These are phyloP conservation scores for Fusarium sp. DNA, from an alignment of 2,329 filamentous ascomycete species.

Conservation along the genomic window DNA sequence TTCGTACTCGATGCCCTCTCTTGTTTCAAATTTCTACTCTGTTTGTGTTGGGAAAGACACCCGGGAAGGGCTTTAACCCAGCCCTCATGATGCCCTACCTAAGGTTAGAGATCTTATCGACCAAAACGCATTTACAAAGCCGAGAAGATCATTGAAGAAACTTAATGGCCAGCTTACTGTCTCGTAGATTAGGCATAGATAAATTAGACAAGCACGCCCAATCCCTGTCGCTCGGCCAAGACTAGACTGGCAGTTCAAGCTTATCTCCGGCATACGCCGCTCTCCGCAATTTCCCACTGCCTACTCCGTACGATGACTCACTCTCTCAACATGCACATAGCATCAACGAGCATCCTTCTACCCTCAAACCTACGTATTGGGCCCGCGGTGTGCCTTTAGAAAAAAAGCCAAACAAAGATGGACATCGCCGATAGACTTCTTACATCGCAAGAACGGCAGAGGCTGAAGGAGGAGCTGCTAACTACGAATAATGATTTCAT, in stretches of 20 bases:
- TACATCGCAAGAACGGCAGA: background rate
- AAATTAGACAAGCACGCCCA: rapidly evolving
- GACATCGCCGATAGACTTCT: background rate
- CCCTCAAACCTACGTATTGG: too few relatives aligned
- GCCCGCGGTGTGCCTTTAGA: background rate
- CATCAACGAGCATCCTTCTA: background rate
- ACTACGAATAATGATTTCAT: background rate
- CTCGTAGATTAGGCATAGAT: rapidly evolving
- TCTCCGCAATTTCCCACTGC: background rate
- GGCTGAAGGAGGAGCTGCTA: background rate
- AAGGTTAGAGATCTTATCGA: background rate
- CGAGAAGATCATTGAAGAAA: rapidly evolving
- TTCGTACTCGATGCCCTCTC: background rate
- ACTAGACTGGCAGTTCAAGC: background rate
- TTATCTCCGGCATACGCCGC: background rate
- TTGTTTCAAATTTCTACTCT: background rate
- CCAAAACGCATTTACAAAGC: background rate
- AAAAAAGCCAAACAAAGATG: background rate
- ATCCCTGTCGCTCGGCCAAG: background rate
- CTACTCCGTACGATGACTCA: background rate
- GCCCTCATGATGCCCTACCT: background rate
- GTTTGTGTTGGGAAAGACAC: background rate
- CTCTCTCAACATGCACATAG: background rate
- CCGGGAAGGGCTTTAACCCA: background rate
- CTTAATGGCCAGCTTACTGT: rapidly evolving